Conservation (phyloP, 352 stramenopile genomes). For the Hyaloperonospora brassicae region DNA sequence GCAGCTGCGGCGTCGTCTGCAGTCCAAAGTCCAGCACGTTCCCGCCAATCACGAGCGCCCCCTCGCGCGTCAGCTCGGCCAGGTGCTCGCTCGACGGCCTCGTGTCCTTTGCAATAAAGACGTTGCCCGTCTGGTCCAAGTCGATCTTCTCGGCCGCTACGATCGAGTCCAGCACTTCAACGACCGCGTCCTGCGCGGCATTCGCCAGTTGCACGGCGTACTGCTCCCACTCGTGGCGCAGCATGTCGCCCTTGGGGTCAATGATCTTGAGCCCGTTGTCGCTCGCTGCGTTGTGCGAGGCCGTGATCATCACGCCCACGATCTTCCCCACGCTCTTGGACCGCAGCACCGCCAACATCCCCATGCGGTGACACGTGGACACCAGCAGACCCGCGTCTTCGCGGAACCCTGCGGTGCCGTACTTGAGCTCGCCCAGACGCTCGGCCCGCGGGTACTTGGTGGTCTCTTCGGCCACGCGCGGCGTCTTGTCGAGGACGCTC, state of each 20-base stretch:
- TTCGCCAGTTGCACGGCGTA: constrained; percentile 82
- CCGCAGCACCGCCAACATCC: constrained; percentile 74
- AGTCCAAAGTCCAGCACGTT: constrained; percentile 92
- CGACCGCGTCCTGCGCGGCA: constrained; percentile 64
- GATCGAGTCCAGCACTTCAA: constrained; percentile 73
- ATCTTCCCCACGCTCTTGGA: constrained; percentile 77
- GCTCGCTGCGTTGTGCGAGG: constrained; percentile 86
- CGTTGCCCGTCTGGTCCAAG: constrained; percentile 70
- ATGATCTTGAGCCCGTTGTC: constrained; percentile 95
- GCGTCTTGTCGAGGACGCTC: constrained; percentile 71
- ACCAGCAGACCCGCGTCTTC: constrained; percentile 85
- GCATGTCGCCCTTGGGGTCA: constrained; percentile 90
- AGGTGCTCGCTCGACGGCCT: constrained; percentile 82
- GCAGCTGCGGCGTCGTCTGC: constrained; percentile 95
- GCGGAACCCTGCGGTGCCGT: constrained; percentile 95
- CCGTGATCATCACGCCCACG: constrained; percentile 91
- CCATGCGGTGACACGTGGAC: constrained; percentile 90
- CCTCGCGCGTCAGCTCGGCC: constrained; percentile 79
- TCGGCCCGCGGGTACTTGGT: constrained; percentile 58
- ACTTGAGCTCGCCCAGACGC: constrained; percentile 51
- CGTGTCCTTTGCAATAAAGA: constrained; percentile 91
- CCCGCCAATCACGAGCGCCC: constrained; percentile 82
- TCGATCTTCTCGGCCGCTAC: constrained; percentile 74
- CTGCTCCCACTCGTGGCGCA: constrained; percentile 86
- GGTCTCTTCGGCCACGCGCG: constrained; percentile 70